Base-by-base conservation (phyloP, 2,329 filamentous ascomycete genomes). In the Penicillium sp. region DNA sequence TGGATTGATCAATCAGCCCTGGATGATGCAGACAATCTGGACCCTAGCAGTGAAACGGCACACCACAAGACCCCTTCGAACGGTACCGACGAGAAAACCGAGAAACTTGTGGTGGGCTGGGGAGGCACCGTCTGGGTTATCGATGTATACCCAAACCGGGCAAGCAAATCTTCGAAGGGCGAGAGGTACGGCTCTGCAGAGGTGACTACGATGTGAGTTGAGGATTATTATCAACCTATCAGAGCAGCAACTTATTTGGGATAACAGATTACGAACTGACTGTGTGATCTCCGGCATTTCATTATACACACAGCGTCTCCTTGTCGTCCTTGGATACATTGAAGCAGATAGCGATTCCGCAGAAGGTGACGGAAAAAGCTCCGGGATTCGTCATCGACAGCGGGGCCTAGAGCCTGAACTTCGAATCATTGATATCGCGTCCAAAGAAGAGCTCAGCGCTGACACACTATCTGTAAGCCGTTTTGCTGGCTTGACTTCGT, bases 201-300 rank as follows among this genome's bases (percentile, higher is more conserved):
- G 67, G 92, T 97, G 66, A 83, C 89, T 54, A 95, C 95, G 72
- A 91, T 92, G 88, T 95, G 69, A 80, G 88, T 80, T 28, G 20
- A n/a, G 23, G 15, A 9, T 23, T 13, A 4, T 20, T 33, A 18
- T 18, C 15, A 12, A 15, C 7, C 12, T 18, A 27, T 15, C 4
- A n/a, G 9, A 25, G n/a, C 6, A 27, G 35, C 20, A 3, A 6
- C 33, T 33, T 15, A n/a, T 46, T 27, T 10, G 42, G 8, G 24
- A n/a, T n/a, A 24, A 15, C 57, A 91, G 87, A 72, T 81, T 97
- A 72, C 88, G 90, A 65, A 95, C 93, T 72, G 93, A 98, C 75
- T 97, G 93, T 77, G 90, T 95, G 69, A 89, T 98, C 76, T 95
- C 93, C 67, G 93, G 93, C 64, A 87, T 98, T 71, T 95, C 92